Evolutionary conservation across 1,284 basidiomycete genomes (phyloP).

Genomic region (Ceratobasidium theobromae): DNA sequence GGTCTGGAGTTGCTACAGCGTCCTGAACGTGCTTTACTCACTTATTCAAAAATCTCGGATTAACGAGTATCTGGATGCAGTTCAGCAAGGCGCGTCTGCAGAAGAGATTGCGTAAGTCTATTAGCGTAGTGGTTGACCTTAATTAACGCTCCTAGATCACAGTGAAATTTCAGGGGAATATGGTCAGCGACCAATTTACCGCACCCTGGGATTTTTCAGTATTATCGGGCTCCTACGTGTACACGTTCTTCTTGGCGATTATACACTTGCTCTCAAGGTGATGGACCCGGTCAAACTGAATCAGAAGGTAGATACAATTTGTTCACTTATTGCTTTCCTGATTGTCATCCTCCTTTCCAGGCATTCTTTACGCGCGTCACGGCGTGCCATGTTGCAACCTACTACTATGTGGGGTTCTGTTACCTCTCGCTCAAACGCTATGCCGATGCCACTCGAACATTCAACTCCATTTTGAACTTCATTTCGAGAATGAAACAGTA

Average conservation of each 20-base stretch:
- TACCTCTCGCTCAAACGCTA: conserved; percentile 95
- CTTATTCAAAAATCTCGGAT: conserved; percentile 96
- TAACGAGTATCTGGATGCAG: conserved; percentile 88
- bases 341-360: conserved; percentile 42
- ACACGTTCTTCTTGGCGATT: conserved; percentile 94
- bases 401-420: conserved; percentile 95
- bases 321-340: conserved; percentile 38
- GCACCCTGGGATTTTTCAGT: conserved; percentile 97
- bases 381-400: conserved; percentile 91
- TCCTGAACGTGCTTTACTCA: conserved; percentile 96
- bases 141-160: conserved; percentile 18
- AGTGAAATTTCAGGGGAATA: conserved; percentile 92
- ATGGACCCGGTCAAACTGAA: conserved; percentile 92
- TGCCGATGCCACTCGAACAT: conserved; percentile 91
- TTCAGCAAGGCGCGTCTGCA: conserved; percentile 72
- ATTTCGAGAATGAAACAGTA: conserved; percentile 92
- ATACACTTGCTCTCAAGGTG: conserved; percentile 91
- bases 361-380: conserved; percentile 88
- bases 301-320: conserved; percentile 59
- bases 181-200: conserved; percentile 85
- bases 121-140: not conserved
- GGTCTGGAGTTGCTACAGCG: conserved; percentile 98
- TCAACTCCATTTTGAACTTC: conserved; percentile 91
- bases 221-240: conserved; percentile 94
- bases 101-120: conserved; percentile 78